Evolutionary conservation across 1,284 basidiomycete genomes (phyloP).

Genomic region (Sanghuangporus baumii): DNA sequence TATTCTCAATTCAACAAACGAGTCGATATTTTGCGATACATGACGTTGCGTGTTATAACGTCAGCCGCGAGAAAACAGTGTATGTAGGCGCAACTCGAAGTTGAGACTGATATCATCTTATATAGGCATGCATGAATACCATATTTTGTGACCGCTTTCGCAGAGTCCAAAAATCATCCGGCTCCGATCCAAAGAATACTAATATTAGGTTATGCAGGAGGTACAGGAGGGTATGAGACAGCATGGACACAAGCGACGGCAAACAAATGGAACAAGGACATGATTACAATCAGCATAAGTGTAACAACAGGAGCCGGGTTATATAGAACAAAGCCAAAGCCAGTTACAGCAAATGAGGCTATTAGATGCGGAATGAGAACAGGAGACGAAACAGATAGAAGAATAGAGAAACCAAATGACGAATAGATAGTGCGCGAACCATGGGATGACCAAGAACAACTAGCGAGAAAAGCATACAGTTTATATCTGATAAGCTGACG

Average conservation of each 20-base stretch:
- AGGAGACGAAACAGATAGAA: background rate
- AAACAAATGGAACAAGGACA: background rate
- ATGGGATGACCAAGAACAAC: background rate
- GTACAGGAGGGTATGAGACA: background rate
- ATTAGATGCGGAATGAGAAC: background rate
- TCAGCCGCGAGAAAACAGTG: no score
- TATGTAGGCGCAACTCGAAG: no score
- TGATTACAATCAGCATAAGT: background rate
- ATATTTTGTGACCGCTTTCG: background rate
- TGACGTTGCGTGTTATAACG: no score
- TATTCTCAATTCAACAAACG: no score
- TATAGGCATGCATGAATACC: background rate
- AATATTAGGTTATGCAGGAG: background rate
- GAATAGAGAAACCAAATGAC: background rate
- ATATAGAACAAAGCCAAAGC: background rate
- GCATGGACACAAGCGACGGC: background rate
- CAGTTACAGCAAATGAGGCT: background rate
- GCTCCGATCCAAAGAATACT: background rate
- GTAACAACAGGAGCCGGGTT: background rate
- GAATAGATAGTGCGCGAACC: background rate
- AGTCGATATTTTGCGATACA: no score
- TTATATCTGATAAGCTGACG: slow-evolving; percentile 15
- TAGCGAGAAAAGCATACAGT: background rate
- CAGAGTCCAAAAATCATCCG: background rate
- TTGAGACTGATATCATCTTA: background rate